Evolutionary conservation across 192 early-diverging fungal genomes (phyloP), one percentile per base, ranked within the genome.

Genomic region (Entomortierella lignicola): DNA sequence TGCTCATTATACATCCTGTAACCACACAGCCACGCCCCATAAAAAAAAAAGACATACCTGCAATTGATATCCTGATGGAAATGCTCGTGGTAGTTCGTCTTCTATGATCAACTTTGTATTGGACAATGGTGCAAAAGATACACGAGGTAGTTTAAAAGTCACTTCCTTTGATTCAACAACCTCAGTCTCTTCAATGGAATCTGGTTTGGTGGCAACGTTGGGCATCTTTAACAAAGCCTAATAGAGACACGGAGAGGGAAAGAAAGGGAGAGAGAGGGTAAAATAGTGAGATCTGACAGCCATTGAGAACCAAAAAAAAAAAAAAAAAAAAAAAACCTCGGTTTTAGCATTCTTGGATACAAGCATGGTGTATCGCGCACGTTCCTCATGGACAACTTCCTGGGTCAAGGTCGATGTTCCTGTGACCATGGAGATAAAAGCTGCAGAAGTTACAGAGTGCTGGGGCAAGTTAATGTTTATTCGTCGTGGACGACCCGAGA

Each of bases 221-320:
- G 72, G 72, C 72, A 77, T 67, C 34, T 68, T 77, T 50, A 77
- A 20, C 18, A 77, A n/a, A 3, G 63, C 56, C 72, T 74, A 43
- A 10, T 26, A 29, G 12, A 8, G 10, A 37, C 18, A 48, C 34
- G 25, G 23, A 55, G 42, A n/a, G 43, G 4, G 2, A 30, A 13
- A 15, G n/a, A 15, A 42, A 26, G 17, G 8, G 7, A 32, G 31
- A 44, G 51, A 31, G 20, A 56, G 53, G 21, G 55, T n/a, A 0
- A 27, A 8, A 21, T 5, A 10, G 41, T n/a, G n/a, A n/a, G n/a
- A n/a, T n/a, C n/a, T n/a, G n/a, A n/a, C n/a, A n/a, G n/a, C n/a
- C n/a, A n/a, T n/a, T n/a, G n/a, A n/a, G n/a, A n/a, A n/a, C n/a
- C n/a, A n/a, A n/a, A 20, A 20, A 47, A 47, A 47, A 47, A 47